Conservation (phyloP, 2,329 filamentous ascomycete species). For the Fusarium albidum region DNA sequence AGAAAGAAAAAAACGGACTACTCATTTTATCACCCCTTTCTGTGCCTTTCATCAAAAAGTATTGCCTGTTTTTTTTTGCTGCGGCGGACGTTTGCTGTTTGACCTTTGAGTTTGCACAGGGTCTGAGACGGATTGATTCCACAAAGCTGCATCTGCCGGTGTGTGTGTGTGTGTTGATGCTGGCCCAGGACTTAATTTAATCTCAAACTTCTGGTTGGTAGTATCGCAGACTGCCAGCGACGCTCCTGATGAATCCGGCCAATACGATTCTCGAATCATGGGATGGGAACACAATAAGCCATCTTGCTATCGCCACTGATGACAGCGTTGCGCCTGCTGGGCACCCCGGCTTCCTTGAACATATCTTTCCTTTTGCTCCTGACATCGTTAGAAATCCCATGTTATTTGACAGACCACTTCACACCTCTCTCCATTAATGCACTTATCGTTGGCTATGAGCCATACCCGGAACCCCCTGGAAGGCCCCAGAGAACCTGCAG, state of each 20-base stretch:
- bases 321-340: too few relatives aligned
- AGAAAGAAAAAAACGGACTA: background rate
- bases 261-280: background rate
- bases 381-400: background rate
- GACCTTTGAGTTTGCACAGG: background rate
- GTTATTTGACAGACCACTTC: background rate
- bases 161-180: background rate
- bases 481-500: background rate
- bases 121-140: constrained; percentile 16
- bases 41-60: background rate
- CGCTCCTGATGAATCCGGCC: too few relatives aligned
- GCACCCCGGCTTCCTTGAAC: too few relatives aligned
- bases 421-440: constrained; percentile 9
- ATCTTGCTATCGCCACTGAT: too few relatives aligned
- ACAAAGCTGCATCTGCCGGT: background rate
- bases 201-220: background rate
- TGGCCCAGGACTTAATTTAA: too few relatives aligned
- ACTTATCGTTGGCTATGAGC: constrained; percentile 25
- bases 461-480: constrained; percentile 12
- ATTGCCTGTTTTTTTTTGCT: background rate
- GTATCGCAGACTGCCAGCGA: too few relatives aligned
- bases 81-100: background rate
- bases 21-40: background rate
- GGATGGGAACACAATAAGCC: background rate
- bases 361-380: background rate